A percentile compares a stretch with the other conserved stretches of the same genome.
Evolutionary conservation across 2,329 filamentous ascomycete genomes (phyloP).

Genomic region (Leptodontidium sp.): DNA sequence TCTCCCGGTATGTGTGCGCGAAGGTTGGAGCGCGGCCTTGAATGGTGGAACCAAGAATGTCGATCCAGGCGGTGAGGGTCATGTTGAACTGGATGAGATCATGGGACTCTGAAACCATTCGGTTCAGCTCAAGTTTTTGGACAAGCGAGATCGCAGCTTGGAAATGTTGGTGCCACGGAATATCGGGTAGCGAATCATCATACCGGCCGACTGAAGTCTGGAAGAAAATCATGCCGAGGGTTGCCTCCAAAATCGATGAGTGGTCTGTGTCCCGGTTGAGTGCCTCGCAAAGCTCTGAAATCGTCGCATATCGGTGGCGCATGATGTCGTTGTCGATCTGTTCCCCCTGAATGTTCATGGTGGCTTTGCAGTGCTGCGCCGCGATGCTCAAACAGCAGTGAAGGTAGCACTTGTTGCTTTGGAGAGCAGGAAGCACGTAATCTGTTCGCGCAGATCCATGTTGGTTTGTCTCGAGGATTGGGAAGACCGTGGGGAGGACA

Average conservation of each 20-base stretch:
- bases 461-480: constrained; percentile 89
- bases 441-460: constrained; percentile 82
- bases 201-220: constrained; percentile 89
- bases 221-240: constrained; percentile 95
- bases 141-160: constrained; percentile 88
- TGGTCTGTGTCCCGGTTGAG: constrained; percentile 84
- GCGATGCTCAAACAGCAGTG: constrained; percentile 96
- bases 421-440: constrained; percentile 85
- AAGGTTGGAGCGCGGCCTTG: constrained; percentile 85
- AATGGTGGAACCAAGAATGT: constrained; percentile 95
- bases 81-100: constrained; percentile 78
- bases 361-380: constrained; percentile 89
- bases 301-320: constrained; percentile 88
- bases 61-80: constrained; percentile 93
- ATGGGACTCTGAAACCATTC: constrained; percentile 66
- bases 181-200: constrained; percentile 86
- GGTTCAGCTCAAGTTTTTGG: constrained; percentile 81
- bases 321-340: constrained; percentile 91
- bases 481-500: constrained; percentile 89
- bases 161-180: constrained; percentile 97
- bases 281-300: constrained; percentile 84
- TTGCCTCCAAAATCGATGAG: constrained; percentile 88
- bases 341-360: constrained; percentile 69
- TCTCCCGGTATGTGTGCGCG: constrained; percentile 93
- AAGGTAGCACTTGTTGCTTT: constrained; percentile 91